These are phyloP conservation scores for Rhytidhysteron rufulum DNA, from an alignment of 2,329 filamentous ascomycete species.

Conservation along the genomic window DNA sequence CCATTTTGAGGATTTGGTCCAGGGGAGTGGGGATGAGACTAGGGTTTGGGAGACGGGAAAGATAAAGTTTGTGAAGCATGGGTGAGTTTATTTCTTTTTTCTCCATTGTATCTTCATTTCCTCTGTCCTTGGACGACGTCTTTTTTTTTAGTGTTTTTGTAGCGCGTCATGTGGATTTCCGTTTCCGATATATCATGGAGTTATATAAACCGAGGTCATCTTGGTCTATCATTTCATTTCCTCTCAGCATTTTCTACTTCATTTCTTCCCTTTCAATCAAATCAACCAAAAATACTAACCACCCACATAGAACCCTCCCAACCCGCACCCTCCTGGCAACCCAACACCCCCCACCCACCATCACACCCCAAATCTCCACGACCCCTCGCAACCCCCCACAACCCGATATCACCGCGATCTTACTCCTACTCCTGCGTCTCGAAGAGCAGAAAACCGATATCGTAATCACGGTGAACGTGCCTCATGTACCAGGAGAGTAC, in stretches of 20 bases:
- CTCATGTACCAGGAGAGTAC: constrained; percentile 73
- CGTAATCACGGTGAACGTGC: constrained; percentile 82
- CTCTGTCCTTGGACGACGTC: background rate
- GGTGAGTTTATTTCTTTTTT: constrained; percentile 28
- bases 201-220: background rate
- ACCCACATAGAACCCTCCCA: constrained; percentile 44
- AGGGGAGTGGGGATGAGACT: constrained; percentile 30
- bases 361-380: constrained; percentile 22
- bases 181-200: background rate
- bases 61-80: constrained; percentile 29
- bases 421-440: constrained; percentile 73
- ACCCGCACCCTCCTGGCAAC: constrained; percentile 66
- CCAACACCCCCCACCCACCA: constrained; percentile 38
- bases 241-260: no score
- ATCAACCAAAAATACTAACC: constrained; percentile 27
- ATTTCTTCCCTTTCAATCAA: no score
- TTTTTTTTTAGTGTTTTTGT: background rate
- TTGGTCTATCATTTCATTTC: no score
- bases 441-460: constrained; percentile 74
- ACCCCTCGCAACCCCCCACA: constrained; percentile 18
- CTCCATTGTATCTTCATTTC: background rate
- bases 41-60: constrained; percentile 28
- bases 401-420: constrained; percentile 65
- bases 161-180: background rate
- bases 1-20: constrained; percentile 48